Evolutionary conservation across 2,329 filamentous ascomycete species (phyloP).

Genomic region (Chalaropsis ovoidea): DNA sequence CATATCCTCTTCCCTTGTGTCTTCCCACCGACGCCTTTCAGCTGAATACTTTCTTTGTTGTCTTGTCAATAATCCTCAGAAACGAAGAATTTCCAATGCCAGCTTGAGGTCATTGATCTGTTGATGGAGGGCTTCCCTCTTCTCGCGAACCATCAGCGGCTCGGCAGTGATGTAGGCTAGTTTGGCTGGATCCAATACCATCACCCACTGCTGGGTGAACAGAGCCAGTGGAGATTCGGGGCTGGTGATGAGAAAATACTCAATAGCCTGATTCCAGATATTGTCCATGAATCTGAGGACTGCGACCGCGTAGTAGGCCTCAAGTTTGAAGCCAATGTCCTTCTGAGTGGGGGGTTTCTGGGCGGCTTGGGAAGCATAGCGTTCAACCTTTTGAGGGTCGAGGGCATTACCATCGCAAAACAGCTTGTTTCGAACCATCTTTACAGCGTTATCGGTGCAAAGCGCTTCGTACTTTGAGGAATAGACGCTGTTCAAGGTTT

Average conservation of each 20-base stretch:
- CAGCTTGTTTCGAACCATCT: not conserved
- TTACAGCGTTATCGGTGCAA: slow-evolving; percentile 12
- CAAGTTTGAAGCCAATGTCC: slow-evolving; percentile 31
- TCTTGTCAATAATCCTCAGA: not conserved
- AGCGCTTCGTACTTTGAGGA: not conserved
- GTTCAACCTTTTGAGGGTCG: not conserved
- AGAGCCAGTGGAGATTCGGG: slow-evolving; percentile 29
- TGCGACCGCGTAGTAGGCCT: slow-evolving; percentile 32
- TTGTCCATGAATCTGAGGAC: slow-evolving; percentile 33
- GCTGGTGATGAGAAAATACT: slow-evolving; percentile 29
- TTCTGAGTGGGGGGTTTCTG: slow-evolving; percentile 27
- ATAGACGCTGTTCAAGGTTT: slow-evolving; percentile 29
- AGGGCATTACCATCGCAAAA: fast-evolving
- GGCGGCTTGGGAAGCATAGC: not conserved
- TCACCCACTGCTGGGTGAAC: slow-evolving; percentile 32
- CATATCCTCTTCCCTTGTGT: not conserved
- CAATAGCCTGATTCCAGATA: slow-evolving; percentile 31
- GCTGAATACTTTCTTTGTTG: no score
- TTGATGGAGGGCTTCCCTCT: slow-evolving; percentile 37
- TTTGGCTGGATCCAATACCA: slow-evolving; percentile 27
- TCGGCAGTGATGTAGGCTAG: slow-evolving; percentile 30
- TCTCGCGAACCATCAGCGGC: slow-evolving; percentile 31
- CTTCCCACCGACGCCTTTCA: not conserved
- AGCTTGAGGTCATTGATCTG: slow-evolving; percentile 15
- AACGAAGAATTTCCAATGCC: slow-evolving; percentile 10